phyloP scores from a whole-genome alignment of 1,139 yeast species.

The Arxiozyma heterogenica region DNA sequence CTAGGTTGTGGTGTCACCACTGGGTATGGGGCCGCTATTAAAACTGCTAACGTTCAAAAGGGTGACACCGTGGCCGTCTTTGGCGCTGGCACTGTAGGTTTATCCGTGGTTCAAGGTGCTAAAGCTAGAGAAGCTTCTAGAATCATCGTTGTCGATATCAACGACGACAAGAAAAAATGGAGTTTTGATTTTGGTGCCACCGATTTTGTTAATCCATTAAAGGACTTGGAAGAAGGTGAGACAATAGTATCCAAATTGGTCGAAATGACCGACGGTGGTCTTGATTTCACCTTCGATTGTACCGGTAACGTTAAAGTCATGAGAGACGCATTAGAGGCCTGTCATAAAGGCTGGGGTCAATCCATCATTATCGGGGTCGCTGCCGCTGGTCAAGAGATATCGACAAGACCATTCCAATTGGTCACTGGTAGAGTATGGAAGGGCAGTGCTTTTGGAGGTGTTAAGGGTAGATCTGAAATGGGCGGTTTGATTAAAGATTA shows the following conservation, averaged over 20 bases:
- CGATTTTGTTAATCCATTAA: conserved; percentile 78
- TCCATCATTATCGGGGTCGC: conserved; percentile 95
- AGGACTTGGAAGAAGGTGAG: conserved; percentile 55
- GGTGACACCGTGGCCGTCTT: conserved; percentile 95
- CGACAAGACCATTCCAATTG: conserved; percentile 96
- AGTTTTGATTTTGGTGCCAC: conserved; percentile 90
- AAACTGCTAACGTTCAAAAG: conserved; percentile 82
- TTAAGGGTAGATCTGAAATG: conserved; percentile 93
- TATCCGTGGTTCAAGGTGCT: conserved; percentile 94
- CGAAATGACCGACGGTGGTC: conserved; percentile 92
- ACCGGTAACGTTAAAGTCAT: conserved; percentile 92
- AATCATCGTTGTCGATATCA: conserved; percentile 82
- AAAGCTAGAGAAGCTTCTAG: conserved; percentile 67
- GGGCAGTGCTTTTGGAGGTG: conserved; percentile 98
- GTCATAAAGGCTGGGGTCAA: conserved; percentile 99
- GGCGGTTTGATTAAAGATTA: conserved; percentile 86
- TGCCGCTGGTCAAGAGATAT: conserved; percentile 92
- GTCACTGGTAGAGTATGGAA: conserved; percentile 98
- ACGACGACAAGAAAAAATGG: conserved; percentile 77
- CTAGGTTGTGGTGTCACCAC: conserved; percentile 98
- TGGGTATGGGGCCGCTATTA: conserved; percentile 95
- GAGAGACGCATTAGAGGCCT: conserved; percentile 93
- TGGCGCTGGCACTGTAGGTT: conserved; percentile 96
- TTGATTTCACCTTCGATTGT: conserved; percentile 93
- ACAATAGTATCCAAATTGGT: conserved; percentile 76